phyloP scores from a whole-genome alignment of 305 asterid genomes.

The Caryopteris hybrid region DNA sequence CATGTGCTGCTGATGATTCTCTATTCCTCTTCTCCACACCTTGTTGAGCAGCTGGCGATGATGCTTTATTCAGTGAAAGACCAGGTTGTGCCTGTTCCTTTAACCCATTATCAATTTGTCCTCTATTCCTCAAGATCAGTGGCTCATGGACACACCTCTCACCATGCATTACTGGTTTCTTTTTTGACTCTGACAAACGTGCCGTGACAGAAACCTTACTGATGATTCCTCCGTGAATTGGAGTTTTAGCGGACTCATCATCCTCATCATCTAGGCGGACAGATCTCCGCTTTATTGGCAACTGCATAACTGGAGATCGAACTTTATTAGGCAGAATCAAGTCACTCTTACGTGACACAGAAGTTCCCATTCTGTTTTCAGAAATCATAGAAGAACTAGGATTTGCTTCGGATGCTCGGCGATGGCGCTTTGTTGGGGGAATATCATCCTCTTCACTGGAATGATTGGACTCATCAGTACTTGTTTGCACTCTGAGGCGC shows the following conservation, averaged over 20 bases:
- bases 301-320: constrained; percentile 33
- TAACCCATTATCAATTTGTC: constrained; percentile 27
- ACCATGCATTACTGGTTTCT: constrained; percentile 27
- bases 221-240: constrained; percentile 69
- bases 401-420: constrained; percentile 39
- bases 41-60: constrained; percentile 38
- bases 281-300: constrained; percentile 68
- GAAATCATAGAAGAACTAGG: constrained; percentile 33
- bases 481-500: constrained; percentile 24
- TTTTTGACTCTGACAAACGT: constrained; percentile 30
- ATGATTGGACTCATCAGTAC: constrained; percentile 30
- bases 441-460: constrained; percentile 56
- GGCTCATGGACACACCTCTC: constrained; percentile 28
- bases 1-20: constrained; percentile 29
- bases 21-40: constrained; percentile 37
- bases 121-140: constrained; percentile 27
- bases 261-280: constrained; percentile 69
- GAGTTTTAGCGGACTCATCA: constrained; percentile 82
- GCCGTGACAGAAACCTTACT: constrained; percentile 35
- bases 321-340: constrained; percentile 29
- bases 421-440: constrained; percentile 64
- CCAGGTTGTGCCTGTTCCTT: constrained; percentile 41
- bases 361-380: constrained; percentile 31
- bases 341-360: constrained; percentile 30
- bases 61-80: constrained; percentile 23